A percentile compares a stretch with the other conserved stretches of the same genome.
Conservation (phyloP, 2,329 filamentous ascomycete species). For the Nigrospora sphaerica region DNA sequence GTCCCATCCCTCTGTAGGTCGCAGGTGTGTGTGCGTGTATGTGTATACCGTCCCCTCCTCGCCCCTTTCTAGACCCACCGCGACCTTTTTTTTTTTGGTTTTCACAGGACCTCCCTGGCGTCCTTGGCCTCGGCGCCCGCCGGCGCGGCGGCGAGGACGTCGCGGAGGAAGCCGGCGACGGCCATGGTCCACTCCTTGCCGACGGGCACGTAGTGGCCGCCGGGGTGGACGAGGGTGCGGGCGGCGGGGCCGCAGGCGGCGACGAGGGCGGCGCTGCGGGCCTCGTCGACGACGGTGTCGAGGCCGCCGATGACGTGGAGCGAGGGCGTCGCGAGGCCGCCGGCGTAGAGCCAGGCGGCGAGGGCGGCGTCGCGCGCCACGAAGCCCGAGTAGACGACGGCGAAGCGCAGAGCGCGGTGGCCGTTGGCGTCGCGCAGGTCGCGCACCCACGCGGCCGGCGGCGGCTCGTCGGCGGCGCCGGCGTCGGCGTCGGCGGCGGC, state of each 20-base stretch:
- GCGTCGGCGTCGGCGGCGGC: conserved; percentile 13
- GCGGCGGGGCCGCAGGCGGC: conserved; percentile 53
- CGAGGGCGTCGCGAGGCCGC: conserved; percentile 61
- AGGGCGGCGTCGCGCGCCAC: conserved; percentile 33
- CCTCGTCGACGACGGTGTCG: conserved; percentile 83
- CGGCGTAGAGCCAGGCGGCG: conserved; percentile 21
- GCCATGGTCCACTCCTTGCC: conserved; percentile 75
- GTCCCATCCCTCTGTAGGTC: neutral
- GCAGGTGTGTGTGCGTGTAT: neutral
- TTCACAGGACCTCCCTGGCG: conserved; percentile 10
- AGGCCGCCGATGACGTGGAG: conserved; percentile 77
- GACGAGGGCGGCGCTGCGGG: conserved; percentile 58
- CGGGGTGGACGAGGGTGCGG: conserved; percentile 63
- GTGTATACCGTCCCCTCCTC: neutral
- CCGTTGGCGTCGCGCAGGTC: conserved; percentile 42
- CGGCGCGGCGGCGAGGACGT: conserved; percentile 16
- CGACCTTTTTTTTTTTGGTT: neutral
- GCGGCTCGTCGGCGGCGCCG: conserved; percentile 29
- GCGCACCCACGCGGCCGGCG: conserved; percentile 32
- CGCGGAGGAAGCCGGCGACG: conserved; percentile 62
- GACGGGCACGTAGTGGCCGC: conserved; percentile 84
- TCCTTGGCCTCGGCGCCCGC: conserved; percentile 13
- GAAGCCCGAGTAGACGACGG: conserved; percentile 60
- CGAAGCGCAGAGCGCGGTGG: conserved; percentile 44
- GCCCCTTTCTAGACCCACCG: neutral